Base-by-base conservation (phyloP, 768 basidiomycete genomes). In the Agaricus sinodeliciosus region DNA sequence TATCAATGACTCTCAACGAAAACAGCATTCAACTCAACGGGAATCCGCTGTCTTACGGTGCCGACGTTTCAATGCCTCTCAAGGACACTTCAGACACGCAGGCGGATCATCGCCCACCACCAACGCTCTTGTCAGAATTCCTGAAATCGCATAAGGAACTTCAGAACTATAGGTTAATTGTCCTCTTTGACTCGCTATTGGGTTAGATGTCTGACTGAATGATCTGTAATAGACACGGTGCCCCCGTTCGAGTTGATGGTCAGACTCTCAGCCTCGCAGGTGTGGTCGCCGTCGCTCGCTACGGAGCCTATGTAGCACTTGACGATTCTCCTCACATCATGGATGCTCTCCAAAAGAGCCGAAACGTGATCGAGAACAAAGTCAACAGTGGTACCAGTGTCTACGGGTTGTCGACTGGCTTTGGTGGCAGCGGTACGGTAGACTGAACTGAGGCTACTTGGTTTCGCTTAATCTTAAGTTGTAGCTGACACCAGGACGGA, bases 381-480 rank as follows among this genome's bases (percentile, higher is more conserved):
- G 80, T 91, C 15, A 78, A 74, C 26, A 72, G 71, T 6, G 80
- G 82, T 13, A 78, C 81, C 27, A 87, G 85, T 58, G 78, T 93
- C 16, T 93, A 93, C 61, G 90, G 90, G 4, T 74, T 93, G 31
- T 87, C 85, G 44, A 88, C 87, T 4, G 87, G 87, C 31, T 88
- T 85, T 58, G 86, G 87, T 39, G 87, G 87, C 4, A 85, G 83
- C 61, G 84, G 85, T 72, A 55, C 36, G 72, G 65, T 48, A n/a
- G 11, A 34, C 41, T 36, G 12, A 52, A 40, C 26, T 50, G 52
- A 52, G 28, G 43, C 25, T 34, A 49, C 54, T 39, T 53, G 37
- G 56, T 40, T n/a, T 16, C 54, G 34, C 34, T 39, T 48, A 34
- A 54, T 18, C 43, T n/a, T 46, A 25, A 31, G 36, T 48, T 13